A percentile compares a stretch with the other conserved stretches of the same genome.
Evolutionary conservation across 2,329 filamentous ascomycete species (phyloP).

Genomic region (Amphichorda felina): DNA sequence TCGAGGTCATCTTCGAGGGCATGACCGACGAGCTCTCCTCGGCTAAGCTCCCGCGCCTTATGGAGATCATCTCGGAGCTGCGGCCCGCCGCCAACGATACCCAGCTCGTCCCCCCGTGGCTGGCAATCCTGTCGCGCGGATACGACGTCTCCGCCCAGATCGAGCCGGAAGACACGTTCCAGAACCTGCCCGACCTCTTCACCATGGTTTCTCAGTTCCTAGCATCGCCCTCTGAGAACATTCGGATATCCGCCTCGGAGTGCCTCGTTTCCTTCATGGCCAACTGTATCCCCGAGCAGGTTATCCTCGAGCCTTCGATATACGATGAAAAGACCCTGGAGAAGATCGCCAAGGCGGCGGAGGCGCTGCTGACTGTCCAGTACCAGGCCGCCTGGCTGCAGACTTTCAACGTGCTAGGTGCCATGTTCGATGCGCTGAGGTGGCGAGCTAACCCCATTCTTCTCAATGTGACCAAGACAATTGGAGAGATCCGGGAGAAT

Average conservation of each 20-base stretch:
- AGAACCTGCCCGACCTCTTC: constrained; percentile 79
- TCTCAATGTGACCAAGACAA: constrained; percentile 58
- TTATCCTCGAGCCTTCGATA: constrained; percentile 78
- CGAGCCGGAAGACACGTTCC: constrained; percentile 81
- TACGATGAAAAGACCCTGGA: constrained; percentile 86
- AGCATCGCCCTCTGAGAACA: constrained; percentile 80
- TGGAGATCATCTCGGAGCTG: constrained; percentile 86
- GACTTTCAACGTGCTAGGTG: constrained; percentile 77
- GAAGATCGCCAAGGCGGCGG: constrained; percentile 63
- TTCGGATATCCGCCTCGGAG: constrained; percentile 87
- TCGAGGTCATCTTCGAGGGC: constrained; percentile 90
- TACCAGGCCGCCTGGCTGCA: constrained; percentile 94
- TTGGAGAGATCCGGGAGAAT: constrained; percentile 81
- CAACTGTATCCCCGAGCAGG: constrained; percentile 75
- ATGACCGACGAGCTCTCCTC: constrained; percentile 83
- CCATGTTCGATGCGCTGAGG: constrained; percentile 75
- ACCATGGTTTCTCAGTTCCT: constrained; percentile 70
- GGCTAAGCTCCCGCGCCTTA: constrained; percentile 74
- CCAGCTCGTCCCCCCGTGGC: constrained; percentile 89
- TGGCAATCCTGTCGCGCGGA: constrained; percentile 85
- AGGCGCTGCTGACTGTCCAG: constrained; percentile 71
- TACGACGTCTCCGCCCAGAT: constrained; percentile 90
- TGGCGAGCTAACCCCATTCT: constrained; percentile 79
- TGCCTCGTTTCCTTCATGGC: constrained; percentile 87
- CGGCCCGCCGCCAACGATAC: constrained; percentile 89